phyloP scores from a whole-genome alignment of 441 rosid genomes.

The Viola pubescens region DNA sequence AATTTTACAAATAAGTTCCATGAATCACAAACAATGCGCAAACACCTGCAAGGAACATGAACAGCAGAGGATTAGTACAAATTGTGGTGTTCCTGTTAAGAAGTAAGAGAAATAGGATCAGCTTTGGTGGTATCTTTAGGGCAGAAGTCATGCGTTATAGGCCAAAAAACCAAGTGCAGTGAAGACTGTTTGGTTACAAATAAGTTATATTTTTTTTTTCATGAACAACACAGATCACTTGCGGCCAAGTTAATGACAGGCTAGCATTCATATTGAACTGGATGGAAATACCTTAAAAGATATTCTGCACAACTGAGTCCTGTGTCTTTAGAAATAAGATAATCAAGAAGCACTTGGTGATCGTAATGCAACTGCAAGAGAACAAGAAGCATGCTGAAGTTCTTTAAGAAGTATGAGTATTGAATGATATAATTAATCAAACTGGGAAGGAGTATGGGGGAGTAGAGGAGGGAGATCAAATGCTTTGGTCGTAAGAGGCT shows the following conservation, averaged over 20 bases:
- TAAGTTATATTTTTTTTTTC: neutral
- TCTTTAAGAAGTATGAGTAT: too few species aligned
- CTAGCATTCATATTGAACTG: slow-evolving; percentile 7
- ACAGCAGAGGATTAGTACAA: neutral
- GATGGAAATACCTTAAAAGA: slow-evolving; percentile 51
- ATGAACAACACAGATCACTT: too few species aligned
- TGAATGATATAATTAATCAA: too few species aligned
- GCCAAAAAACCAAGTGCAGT: neutral
- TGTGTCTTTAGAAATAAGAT: slow-evolving; percentile 73
- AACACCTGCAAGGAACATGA: slow-evolving; percentile 38
- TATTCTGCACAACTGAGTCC: slow-evolving; percentile 78
- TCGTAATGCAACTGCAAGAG: slow-evolving; percentile 66
- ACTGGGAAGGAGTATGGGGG: neutral
- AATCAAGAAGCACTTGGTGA: slow-evolving; percentile 90
- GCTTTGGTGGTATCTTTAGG: neutral
- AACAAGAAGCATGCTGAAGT: neutral
- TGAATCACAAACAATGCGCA: slow-evolving; percentile 48
- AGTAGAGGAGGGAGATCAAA: neutral
- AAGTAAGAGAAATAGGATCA: slow-evolving; percentile 4
- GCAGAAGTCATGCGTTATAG: neutral
- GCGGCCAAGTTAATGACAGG: slow-evolving; percentile 2
- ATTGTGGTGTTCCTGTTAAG: neutral
- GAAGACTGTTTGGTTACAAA: neutral
- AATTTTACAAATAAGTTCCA: slow-evolving; percentile 53
- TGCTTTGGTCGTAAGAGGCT: slow-evolving; percentile 15